A percentile compares a stretch with the other conserved stretches of the same genome.
Conservation (phyloP, 129 eudicot species). For the Saussurea involucrata region DNA sequence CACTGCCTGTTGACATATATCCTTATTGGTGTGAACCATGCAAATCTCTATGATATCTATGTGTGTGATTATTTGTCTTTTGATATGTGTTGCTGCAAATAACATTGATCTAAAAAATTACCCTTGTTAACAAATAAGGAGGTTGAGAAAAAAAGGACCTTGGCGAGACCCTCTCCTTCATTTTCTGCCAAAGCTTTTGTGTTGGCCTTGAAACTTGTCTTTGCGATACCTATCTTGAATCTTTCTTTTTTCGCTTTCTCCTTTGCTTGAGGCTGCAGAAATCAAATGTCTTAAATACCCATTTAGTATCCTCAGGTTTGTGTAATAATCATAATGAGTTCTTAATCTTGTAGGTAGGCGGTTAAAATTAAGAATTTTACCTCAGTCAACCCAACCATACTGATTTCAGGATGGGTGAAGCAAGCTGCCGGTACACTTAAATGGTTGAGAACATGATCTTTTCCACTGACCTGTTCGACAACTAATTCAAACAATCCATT, state of each 20-base stretch:
- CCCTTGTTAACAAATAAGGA: not conserved
- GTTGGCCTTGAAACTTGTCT: slow-evolving; percentile 97
- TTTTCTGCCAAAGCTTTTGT: slow-evolving; percentile 99
- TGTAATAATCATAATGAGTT: not conserved
- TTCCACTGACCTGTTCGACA: slow-evolving; percentile 93
- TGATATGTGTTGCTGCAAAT: not conserved
- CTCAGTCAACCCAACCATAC: slow-evolving; percentile 98
- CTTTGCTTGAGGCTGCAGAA: slow-evolving; percentile 88
- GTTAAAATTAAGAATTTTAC: slow-evolving; percentile 26
- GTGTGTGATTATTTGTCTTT: not conserved
- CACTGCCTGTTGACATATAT: not conserved
- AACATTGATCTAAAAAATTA: not conserved
- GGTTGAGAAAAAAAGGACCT: slow-evolving; percentile 40
- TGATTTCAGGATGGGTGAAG: slow-evolving; percentile 98
- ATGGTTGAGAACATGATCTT: slow-evolving; percentile 88
- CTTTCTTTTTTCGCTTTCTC: slow-evolving; percentile 88
- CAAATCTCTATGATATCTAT: not conserved
- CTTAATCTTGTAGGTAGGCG: not conserved
- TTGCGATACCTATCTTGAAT: slow-evolving; percentile 76
- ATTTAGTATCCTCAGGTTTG: not conserved
- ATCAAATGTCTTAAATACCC: not conserved
- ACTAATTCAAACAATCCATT: slow-evolving; percentile 37
- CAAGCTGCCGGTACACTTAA: slow-evolving; percentile 93
- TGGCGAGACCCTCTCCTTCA: slow-evolving; percentile 97
- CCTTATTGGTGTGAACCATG: not conserved